Percentiles rank a stretch among this genome's conserved stretches.
phyloP scores from a whole-genome alignment of 2,329 filamentous ascomycete genomes.

The Xylaria sp. region DNA sequence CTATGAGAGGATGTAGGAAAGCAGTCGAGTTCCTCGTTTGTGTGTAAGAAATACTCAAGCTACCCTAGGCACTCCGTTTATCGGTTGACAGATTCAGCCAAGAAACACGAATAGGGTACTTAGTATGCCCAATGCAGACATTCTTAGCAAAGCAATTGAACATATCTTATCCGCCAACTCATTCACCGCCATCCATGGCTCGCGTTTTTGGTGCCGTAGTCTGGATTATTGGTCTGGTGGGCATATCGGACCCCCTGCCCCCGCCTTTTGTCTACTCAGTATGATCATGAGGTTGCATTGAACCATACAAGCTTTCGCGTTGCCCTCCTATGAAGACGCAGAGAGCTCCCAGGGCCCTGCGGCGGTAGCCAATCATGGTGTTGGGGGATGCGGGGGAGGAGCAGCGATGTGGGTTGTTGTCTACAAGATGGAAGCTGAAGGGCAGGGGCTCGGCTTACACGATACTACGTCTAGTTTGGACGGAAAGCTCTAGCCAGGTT shows the following conservation, averaged over 20 bases:
- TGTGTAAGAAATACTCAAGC: neutral
- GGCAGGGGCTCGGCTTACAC: slow-evolving; percentile 1
- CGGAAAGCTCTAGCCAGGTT: neutral
- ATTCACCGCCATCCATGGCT: slow-evolving; percentile 22
- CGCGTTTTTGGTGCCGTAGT: no score
- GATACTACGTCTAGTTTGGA: slow-evolving; percentile 1
- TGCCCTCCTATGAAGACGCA: neutral
- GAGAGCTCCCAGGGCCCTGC: neutral
- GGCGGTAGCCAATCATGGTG: slow-evolving; percentile 10
- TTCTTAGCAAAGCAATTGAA: neutral
- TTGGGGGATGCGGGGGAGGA: slow-evolving; percentile 17
- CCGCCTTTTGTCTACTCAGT: neutral
- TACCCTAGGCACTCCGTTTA: neutral
- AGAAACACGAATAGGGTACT: no score
- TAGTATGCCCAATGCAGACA: neutral
- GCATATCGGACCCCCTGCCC: slow-evolving; percentile 7
- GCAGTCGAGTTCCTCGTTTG: neutral
- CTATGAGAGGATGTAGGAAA: neutral
- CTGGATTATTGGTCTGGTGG: slow-evolving; percentile 15
- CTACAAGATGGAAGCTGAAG: neutral
- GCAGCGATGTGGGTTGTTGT: neutral
- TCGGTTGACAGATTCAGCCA: neutral
- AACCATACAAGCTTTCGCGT: neutral
- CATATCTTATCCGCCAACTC: neutral
- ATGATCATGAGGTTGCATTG: neutral